phyloP scores from a whole-genome alignment of 1,284 basidiomycete genomes.

The Ceratobasidium sp. region DNA sequence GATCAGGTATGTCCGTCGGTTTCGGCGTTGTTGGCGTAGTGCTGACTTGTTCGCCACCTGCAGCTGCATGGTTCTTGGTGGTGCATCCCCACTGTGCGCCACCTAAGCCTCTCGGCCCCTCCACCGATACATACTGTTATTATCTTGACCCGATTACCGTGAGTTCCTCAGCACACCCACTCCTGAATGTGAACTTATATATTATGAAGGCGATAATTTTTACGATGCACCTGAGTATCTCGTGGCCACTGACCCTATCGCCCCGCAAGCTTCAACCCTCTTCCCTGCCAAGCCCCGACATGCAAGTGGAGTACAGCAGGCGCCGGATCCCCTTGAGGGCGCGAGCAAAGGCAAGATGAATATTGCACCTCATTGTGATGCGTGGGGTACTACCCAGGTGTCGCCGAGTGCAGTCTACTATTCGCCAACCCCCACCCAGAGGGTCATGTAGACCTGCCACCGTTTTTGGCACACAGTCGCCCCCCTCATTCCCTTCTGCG shows the following conservation, averaged over 20 bases:
- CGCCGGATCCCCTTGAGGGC: neutral
- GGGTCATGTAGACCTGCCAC: conserved; percentile 7
- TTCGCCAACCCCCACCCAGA: neutral
- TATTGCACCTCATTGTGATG: neutral
- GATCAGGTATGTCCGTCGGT: too few species aligned
- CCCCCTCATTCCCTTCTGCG: neutral
- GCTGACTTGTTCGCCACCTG: too few species aligned
- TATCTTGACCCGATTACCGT: too few species aligned
- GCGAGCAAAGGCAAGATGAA: conserved; percentile 3
- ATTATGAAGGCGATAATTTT: neutral
- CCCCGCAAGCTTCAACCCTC: neutral
- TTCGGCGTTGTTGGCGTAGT: too few species aligned
- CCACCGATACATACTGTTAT: too few species aligned
- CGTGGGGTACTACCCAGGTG: neutral
- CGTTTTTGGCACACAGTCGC: neutral
- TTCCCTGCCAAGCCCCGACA: neutral
- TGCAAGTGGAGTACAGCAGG: conserved; percentile 2
- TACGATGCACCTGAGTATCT: neutral
- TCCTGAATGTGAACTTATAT: neutral
- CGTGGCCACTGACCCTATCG: neutral
- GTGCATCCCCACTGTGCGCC: too few species aligned
- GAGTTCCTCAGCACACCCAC: too few species aligned
- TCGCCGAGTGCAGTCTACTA: neutral
- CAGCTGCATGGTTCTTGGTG: too few species aligned
- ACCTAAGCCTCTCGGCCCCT: too few species aligned